These are phyloP conservation scores for Metschnikowia gelsemii DNA, from an alignment of 805 yeast species.

Conservation along the genomic window DNA sequence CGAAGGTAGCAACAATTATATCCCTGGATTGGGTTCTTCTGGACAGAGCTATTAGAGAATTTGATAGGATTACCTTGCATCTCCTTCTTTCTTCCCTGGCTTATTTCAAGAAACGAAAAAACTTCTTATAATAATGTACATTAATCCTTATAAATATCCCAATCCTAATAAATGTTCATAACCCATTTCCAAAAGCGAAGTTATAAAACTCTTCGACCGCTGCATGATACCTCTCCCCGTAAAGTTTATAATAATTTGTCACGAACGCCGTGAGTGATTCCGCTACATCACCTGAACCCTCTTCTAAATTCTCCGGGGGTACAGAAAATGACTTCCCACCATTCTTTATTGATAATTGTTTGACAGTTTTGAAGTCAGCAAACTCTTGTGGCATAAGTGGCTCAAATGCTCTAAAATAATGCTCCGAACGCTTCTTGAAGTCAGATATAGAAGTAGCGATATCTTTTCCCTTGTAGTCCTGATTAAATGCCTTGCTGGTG, in stretches of 20 bases:
- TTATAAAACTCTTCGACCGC: conserved; percentile 18
- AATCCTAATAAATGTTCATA: background rate
- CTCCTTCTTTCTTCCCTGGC: background rate
- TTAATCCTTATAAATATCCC: conserved; percentile 3
- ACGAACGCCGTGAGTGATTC: conserved; percentile 13
- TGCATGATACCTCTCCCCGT: conserved; percentile 20
- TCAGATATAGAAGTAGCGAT: conserved; percentile 55
- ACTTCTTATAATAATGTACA: too few relatives aligned
- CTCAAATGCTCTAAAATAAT: conserved; percentile 41
- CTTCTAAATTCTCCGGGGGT: conserved; percentile 2
- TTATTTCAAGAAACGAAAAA: background rate
- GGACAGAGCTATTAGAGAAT: conserved; percentile 1
- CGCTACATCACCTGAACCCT: conserved; percentile 10
- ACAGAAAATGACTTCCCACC: conserved; percentile 13
- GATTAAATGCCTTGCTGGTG: conserved; percentile 60
- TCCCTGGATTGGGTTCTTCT: conserved; percentile 15
- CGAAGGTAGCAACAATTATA: conserved; percentile 10
- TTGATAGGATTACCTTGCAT: background rate
- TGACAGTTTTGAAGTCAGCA: conserved; percentile 10
- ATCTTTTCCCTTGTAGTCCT: conserved; percentile 56
- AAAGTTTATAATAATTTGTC: conserved; percentile 17
- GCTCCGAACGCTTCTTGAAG: conserved; percentile 55
- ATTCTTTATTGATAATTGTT: conserved; percentile 14
- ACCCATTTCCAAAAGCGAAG: conserved; percentile 7
- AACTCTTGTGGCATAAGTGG: conserved; percentile 17